Percentiles rank a stretch among this genome's conserved stretches.
Evolutionary conservation across 805 yeast species (phyloP).

Genomic region (Metschnikowia similis): DNA sequence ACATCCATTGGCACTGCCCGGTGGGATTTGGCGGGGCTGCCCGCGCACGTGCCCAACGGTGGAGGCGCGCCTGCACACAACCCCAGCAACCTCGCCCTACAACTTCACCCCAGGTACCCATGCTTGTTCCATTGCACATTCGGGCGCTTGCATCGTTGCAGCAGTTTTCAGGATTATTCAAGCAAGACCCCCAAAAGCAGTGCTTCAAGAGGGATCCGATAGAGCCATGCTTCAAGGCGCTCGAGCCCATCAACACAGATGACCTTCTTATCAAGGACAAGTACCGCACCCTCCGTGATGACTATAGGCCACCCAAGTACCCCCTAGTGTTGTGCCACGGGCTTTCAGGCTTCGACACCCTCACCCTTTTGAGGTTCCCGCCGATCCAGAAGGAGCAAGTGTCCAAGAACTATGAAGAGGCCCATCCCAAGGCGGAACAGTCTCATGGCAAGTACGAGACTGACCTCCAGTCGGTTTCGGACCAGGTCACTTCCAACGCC

Average conservation of each 20-base stretch:
- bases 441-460: slow-evolving; percentile 13
- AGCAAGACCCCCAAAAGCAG: not conserved
- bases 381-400: slow-evolving; percentile 7
- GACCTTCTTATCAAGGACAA: slow-evolving; percentile 26
- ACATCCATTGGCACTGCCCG: too few relatives aligned
- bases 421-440: slow-evolving; percentile 7
- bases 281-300: slow-evolving; percentile 27
- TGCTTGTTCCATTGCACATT: slow-evolving; percentile 4
- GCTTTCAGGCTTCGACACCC: slow-evolving; percentile 70
- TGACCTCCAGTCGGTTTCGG: slow-evolving; percentile 12
- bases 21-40: too few relatives aligned
- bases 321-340: slow-evolving; percentile 89
- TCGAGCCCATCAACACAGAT: slow-evolving; percentile 9
- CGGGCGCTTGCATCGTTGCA: slow-evolving; percentile 9
- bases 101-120: not conserved
- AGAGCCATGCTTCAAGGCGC: not conserved
- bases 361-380: slow-evolving; percentile 18
- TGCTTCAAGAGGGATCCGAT: not conserved
- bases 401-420: slow-evolving; percentile 7
- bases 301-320: slow-evolving; percentile 55
- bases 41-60: not conserved
- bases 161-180: not conserved
- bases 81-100: not conserved
- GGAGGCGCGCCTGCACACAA: not conserved
- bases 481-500: slow-evolving; percentile 16